Evolutionary conservation across 2,329 filamentous ascomycete genomes (phyloP).

Genomic region (Westerdykella aurantiaca): DNA sequence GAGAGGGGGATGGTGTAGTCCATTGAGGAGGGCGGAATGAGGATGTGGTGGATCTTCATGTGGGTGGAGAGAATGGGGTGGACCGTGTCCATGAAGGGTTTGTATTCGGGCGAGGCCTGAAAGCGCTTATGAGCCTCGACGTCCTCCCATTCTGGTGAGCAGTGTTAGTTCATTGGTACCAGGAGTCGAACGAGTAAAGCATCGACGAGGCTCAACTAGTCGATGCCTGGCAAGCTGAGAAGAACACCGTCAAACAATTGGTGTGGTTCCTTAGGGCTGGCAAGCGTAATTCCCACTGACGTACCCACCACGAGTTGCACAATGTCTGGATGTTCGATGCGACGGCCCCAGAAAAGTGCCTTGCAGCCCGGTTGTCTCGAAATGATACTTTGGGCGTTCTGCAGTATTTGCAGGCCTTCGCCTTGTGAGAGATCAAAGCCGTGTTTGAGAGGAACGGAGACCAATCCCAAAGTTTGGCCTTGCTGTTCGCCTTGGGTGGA

Average conservation of each 20-base stretch:
- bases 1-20: constrained; percentile 29
- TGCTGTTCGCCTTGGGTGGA: too few species aligned
- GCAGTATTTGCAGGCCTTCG: constrained; percentile 26
- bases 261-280: neutral
- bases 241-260: neutral
- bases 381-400: constrained; percentile 32
- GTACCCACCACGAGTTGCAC: constrained; percentile 40
- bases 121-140: constrained; percentile 39
- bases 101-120: constrained; percentile 33
- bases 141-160: constrained; percentile 40
- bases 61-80: constrained; percentile 20
- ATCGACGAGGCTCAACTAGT: too few species aligned
- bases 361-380: constrained; percentile 34
- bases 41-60: constrained; percentile 31
- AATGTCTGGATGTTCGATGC: constrained; percentile 36
- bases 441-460: constrained; percentile 34
- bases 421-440: constrained; percentile 20
- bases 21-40: constrained; percentile 18
- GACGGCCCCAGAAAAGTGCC: constrained; percentile 32
- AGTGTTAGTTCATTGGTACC: neutral
- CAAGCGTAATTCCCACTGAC: constrained; percentile 5
- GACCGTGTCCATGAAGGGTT: constrained; percentile 33
- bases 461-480: constrained; percentile 29
- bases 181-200: too few species aligned
- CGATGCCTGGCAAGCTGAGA: neutral